Percentiles rank a stretch among this genome's conserved stretches.
Conservation (phyloP, 2,329 filamentous ascomycete species). For the Exophiala xenobiotica region DNA sequence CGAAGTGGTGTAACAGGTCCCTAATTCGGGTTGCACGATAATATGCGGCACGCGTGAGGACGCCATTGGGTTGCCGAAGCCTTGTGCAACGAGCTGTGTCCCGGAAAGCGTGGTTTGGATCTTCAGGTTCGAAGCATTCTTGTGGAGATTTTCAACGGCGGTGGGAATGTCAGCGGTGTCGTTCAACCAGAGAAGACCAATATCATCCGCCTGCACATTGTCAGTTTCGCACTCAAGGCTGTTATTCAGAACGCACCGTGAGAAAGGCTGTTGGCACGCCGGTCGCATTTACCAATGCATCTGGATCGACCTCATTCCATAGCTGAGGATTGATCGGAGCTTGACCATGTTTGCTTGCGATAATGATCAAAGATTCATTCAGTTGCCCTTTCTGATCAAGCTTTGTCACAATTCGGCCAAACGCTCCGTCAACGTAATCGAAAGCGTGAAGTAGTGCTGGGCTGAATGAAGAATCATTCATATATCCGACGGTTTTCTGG, state of each 20-base stretch:
- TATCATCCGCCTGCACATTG: too few relatives aligned
- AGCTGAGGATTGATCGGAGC: background rate
- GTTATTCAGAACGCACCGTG: too few relatives aligned
- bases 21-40: constrained; percentile 31
- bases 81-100: constrained; percentile 10
- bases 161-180: constrained; percentile 23
- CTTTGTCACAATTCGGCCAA: background rate
- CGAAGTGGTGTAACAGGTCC: constrained; percentile 34
- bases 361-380: background rate
- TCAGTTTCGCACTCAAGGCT: too few relatives aligned
- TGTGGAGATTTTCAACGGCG: constrained; percentile 31
- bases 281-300: constrained; percentile 23
- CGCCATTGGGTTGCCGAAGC: constrained; percentile 32
- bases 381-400: background rate
- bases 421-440: constrained; percentile 7
- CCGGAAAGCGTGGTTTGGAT: background rate
- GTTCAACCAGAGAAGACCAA: constrained; percentile 34
- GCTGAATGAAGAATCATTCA: constrained; percentile 28
- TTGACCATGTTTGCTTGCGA: background rate
- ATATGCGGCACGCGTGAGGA: constrained; percentile 35
- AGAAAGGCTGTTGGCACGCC: constrained; percentile 9
- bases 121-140: constrained; percentile 19
- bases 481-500: constrained; percentile 34
- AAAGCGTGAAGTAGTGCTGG: constrained; percentile 30
- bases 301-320: background rate